These are phyloP conservation scores for Salinomyces thailandicus DNA, from an alignment of 2,329 filamentous ascomycete genomes.

Conservation along the genomic window DNA sequence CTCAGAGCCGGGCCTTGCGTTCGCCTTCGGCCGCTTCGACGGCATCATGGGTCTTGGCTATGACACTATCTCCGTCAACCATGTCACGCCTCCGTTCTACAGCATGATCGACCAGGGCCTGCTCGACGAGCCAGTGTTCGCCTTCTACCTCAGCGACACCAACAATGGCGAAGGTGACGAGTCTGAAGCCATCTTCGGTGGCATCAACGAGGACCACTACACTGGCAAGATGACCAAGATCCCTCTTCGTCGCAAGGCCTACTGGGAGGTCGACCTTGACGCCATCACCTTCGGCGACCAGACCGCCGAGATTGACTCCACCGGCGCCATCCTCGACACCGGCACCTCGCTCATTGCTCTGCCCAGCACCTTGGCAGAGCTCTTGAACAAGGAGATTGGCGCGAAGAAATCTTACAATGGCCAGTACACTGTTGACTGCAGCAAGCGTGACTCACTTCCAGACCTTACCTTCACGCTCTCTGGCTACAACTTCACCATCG, in stretches of 20 bases:
- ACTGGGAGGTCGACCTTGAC: constrained; percentile 98
- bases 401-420: constrained; percentile 97
- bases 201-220: constrained; percentile 70
- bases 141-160: constrained; percentile 83
- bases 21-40: constrained; percentile 95
- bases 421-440: constrained; percentile 90
- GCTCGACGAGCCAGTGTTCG: constrained; percentile 84
- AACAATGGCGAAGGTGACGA: constrained; percentile 53
- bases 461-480: constrained; percentile 84
- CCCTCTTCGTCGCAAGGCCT: constrained; percentile 93
- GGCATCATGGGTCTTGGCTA: constrained; percentile 92
- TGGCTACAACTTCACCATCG: constrained; percentile 88
- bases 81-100: constrained; percentile 91
- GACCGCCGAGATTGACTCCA: constrained; percentile 81
- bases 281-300: constrained; percentile 80
- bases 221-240: constrained; percentile 85
- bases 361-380: constrained; percentile 80
- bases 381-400: constrained; percentile 93
- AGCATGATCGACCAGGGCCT: constrained; percentile 84
- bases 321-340: constrained; percentile 94
- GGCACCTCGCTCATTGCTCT: constrained; percentile 96
- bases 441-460: constrained; percentile 69
- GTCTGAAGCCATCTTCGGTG: constrained; percentile 85
- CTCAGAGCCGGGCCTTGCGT: constrained; percentile 87
- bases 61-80: constrained; percentile 94